These are phyloP conservation scores for Dictyostelium firmibasis DNA, from an alignment of 78 protist genomes.

Conservation along the genomic window DNA sequence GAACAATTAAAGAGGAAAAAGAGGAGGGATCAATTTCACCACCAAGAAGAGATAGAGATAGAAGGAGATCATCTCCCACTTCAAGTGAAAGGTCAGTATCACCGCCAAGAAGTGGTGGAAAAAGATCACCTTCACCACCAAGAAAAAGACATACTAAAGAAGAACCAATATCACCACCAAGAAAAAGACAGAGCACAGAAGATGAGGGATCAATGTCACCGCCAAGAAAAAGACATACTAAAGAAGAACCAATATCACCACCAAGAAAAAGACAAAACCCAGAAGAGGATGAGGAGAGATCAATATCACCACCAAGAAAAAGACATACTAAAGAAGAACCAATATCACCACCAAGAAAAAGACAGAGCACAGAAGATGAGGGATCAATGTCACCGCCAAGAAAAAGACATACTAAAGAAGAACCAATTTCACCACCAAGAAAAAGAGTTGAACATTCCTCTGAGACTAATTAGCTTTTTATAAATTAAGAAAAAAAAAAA, in stretches of 20 bases:
- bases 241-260: too few species aligned
- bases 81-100: too few species aligned
- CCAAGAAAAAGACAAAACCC: background rate
- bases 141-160: background rate
- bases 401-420: background rate
- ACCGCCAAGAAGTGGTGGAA: background rate
- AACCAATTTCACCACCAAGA: slow-evolving; percentile 17
- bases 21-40: background rate
- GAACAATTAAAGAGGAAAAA: too few species aligned
- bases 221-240: background rate
- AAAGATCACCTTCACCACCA: background rate
- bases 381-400: background rate
- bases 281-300: background rate
- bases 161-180: slow-evolving; percentile 15
- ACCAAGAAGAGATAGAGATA: background rate
- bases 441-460: background rate
- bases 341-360: slow-evolving; percentile 16
- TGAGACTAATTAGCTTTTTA: background rate
- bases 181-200: too few species aligned
- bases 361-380: too few species aligned
- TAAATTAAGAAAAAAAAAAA: background rate
- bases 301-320: slow-evolving; percentile 7
- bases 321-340: background rate
- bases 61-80: background rate
- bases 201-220: background rate